Conservation (phyloP, 2,329 filamentous ascomycete species). For the Nemania serpens region DNA sequence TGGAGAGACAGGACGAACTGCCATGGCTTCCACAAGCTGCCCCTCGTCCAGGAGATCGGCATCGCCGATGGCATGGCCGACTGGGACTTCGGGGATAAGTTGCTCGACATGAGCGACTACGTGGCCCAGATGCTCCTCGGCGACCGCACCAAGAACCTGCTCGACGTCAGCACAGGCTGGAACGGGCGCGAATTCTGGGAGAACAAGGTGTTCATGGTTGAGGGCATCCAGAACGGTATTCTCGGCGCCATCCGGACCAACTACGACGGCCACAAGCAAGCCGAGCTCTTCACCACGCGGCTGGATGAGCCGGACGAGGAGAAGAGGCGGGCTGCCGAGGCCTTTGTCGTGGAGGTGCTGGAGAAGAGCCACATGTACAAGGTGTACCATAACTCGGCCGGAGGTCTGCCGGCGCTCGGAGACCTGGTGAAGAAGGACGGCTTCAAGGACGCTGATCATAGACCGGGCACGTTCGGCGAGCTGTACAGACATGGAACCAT, state of each 20-base stretch:
- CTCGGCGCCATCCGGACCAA: slow-evolving; percentile 41
- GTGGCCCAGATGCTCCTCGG: slow-evolving; percentile 45
- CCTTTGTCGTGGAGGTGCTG: slow-evolving; percentile 42
- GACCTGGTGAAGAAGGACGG: slow-evolving; percentile 38
- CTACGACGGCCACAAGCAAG: slow-evolving; percentile 38
- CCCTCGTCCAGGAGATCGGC: slow-evolving; percentile 41
- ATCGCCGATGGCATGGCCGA: slow-evolving; percentile 39
- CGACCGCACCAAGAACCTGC: slow-evolving; percentile 42
- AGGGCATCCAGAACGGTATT: slow-evolving; percentile 23
- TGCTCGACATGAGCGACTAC: slow-evolving; percentile 44
- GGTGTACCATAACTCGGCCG: slow-evolving; percentile 44
- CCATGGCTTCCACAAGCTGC: slow-evolving; percentile 39
- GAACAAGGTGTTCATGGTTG: slow-evolving; percentile 43
- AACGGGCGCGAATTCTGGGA: slow-evolving; percentile 42
- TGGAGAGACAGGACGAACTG: slow-evolving; percentile 44
- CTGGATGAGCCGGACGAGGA: slow-evolving; percentile 40
- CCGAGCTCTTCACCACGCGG: slow-evolving; percentile 40
- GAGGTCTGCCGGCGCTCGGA: slow-evolving; percentile 39
- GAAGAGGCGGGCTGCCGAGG: slow-evolving; percentile 37
- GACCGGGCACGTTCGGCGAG: slow-evolving; percentile 43
- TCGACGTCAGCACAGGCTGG: slow-evolving; percentile 40
- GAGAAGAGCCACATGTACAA: slow-evolving; percentile 46
- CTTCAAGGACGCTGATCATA: slow-evolving; percentile 38
- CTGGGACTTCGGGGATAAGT: slow-evolving; percentile 29
- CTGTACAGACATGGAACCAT: slow-evolving; percentile 44